Evolutionary conservation across 768 basidiomycete species (phyloP), one percentile per base, ranked within the genome.

Genomic region (Trichaptum fuscoviolaceum): DNA sequence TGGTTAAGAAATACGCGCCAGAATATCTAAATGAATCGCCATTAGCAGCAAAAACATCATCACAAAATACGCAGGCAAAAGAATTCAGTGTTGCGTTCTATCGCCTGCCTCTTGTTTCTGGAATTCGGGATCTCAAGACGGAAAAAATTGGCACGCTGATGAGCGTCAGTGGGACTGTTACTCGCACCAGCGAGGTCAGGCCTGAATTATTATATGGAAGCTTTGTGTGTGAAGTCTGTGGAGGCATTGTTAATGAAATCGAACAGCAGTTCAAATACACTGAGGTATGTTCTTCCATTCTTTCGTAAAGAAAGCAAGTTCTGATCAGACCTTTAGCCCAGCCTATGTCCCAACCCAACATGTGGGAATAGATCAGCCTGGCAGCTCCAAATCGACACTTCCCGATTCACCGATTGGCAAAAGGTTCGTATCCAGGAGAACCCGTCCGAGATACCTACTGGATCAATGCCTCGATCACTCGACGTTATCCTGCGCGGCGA

Each of bases 261-360:
- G 97, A 99, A 74, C 97, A 99, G 75, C 97, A 99, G 75, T 99
- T 99, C 85, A 99, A 98, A 75, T 99, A 98, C 75, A 99, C 97
- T 23, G 97, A 99, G 82, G 95, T 95, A 70, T 63, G 73, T 64
- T 30, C 30, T 30, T 30, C n/a, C n/a, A n/a, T n/a, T n/a, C n/a
- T n/a, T 3, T 2, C 23, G 24, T 64, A 30, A 30, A 30, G 30
- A 8, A 30, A 30, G 4, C 2, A 30, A 30, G 8, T 2, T 30
- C 30, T 30, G 8, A 30, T 30, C 8, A 30, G 30, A 30, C 30
- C 30, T 30, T 10, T 68, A 99, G 94, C 97, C 97, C 12, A 87
- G 87, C 63, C 80, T 98, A 58, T 99, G 97, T 74, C 97, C 93
- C 20, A 99, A 99, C 73, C 89, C 91, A 23, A 92, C 91, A 0